Percentiles rank a stretch among this genome's conserved stretches.
Conservation (phyloP, 345 rosid species). For the Boechera retrofracta region DNA sequence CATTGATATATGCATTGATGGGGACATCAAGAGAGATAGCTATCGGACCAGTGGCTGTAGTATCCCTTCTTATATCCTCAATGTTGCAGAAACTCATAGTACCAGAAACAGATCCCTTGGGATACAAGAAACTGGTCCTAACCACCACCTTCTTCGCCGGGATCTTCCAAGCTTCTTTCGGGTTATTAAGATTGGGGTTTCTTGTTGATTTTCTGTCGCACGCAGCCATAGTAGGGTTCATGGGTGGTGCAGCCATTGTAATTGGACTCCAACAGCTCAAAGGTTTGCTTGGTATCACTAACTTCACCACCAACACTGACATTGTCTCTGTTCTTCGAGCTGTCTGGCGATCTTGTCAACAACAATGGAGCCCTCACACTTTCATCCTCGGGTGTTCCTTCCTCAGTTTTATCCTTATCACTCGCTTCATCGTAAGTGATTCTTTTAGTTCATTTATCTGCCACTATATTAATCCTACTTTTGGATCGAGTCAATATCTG, state of each 20-base stretch:
- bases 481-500: too few species aligned
- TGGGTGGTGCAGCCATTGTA: conserved; percentile 91
- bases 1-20: conserved; percentile 84
- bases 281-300: conserved; percentile 75
- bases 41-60: conserved; percentile 93
- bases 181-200: conserved; percentile 87
- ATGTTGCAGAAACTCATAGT: conserved; percentile 69
- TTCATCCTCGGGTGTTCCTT: conserved; percentile 38
- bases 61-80: conserved; percentile 81
- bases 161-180: conserved; percentile 77
- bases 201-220: conserved; percentile 90
- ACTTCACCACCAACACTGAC: conserved; percentile 83
- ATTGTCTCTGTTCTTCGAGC: conserved; percentile 72
- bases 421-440: conserved; percentile 67
- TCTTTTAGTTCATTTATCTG: not conserved
- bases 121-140: conserved; percentile 69
- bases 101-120: conserved; percentile 65
- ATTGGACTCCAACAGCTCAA: conserved; percentile 93
- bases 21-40: conserved; percentile 95
- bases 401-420: conserved; percentile 56
- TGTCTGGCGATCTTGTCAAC: conserved; percentile 67
- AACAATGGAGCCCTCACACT: conserved; percentile 57
- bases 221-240: conserved; percentile 91
- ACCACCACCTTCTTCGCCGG: conserved; percentile 89
- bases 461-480: not conserved